These are phyloP conservation scores for Angophora floribunda DNA, from an alignment of 345 rosid genomes.

Conservation along the genomic window DNA sequence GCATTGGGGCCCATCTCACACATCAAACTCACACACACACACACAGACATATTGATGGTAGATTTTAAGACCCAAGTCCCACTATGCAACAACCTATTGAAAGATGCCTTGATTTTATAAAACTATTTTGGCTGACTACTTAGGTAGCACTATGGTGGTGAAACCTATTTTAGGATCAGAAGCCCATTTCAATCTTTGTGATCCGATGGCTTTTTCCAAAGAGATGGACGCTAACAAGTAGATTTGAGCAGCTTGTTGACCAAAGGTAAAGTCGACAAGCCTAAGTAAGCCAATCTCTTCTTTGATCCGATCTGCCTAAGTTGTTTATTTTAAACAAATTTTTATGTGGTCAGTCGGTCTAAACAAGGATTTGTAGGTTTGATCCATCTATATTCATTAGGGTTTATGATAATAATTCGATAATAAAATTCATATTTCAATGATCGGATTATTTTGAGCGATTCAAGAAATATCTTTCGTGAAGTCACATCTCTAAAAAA, in stretches of 20 bases:
- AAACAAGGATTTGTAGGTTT: accelerated
- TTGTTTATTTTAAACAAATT: accelerated
- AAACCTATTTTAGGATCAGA: not conserved
- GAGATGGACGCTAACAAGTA: not conserved
- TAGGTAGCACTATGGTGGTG: too few relatives aligned
- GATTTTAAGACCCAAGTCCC: not conserved
- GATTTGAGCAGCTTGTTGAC: not conserved
- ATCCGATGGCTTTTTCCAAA: not conserved
- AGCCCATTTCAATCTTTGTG: not conserved
- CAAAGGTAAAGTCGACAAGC: not conserved
- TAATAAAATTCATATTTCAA: accelerated
- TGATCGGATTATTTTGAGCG: accelerated
- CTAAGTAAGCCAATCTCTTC: not conserved
- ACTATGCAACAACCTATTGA: not conserved
- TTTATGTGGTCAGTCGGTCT: not conserved
- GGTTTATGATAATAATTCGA: accelerated
- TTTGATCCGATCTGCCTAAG: not conserved
- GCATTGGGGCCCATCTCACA: not conserved
- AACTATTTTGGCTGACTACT: not conserved
- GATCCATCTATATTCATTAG: not conserved
- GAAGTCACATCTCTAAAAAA: not conserved
- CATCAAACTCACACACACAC: not conserved
- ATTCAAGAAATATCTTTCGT: not conserved
- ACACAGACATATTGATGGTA: not conserved
- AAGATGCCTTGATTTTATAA: not conserved